These are phyloP conservation scores for Proliferodiscus dingleyae DNA, from an alignment of 2,329 filamentous ascomycete species.

Conservation along the genomic window DNA sequence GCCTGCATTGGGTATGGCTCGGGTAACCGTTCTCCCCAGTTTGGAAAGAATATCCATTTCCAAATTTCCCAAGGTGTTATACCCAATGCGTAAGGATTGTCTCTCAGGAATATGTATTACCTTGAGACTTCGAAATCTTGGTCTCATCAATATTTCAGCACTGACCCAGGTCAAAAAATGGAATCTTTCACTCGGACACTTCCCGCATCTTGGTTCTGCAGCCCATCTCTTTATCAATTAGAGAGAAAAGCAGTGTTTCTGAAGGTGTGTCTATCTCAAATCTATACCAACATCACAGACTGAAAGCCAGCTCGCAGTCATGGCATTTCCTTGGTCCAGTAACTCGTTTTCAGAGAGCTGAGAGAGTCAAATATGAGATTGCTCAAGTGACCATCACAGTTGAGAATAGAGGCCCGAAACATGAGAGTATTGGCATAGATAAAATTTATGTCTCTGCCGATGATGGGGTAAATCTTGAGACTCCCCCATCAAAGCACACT, in stretches of 20 bases:
- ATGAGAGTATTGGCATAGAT: constrained; percentile 21
- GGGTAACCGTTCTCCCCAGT: constrained; percentile 1
- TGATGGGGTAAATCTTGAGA: constrained; percentile 16
- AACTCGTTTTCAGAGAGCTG: constrained; percentile 41
- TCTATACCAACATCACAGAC: not conserved
- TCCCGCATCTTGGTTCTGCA: constrained; percentile 50
- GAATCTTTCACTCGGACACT: constrained; percentile 36
- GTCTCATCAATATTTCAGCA: not conserved
- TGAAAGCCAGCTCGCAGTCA: constrained; percentile 31
- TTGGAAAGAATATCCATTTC: not conserved
- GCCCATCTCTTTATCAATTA: constrained; percentile 43
- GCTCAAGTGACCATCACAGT: constrained; percentile 41
- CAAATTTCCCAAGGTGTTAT: not conserved
- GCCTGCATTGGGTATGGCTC: constrained; percentile 14
- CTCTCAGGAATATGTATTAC: no score
- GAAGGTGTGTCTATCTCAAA: constrained; percentile 32
- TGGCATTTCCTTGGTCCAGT: constrained; percentile 50
- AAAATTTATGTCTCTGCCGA: constrained; percentile 36
- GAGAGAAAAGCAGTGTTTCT: constrained; percentile 45
- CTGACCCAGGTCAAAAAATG: no score
- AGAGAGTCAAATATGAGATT: constrained; percentile 44
- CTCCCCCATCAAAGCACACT: not conserved
- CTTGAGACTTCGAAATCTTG: not conserved
- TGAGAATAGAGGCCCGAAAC: constrained; percentile 29
- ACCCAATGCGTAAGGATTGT: no score